Conservation (phyloP, 257 asterid genomes). For the Salvia rosmarinus region DNA sequence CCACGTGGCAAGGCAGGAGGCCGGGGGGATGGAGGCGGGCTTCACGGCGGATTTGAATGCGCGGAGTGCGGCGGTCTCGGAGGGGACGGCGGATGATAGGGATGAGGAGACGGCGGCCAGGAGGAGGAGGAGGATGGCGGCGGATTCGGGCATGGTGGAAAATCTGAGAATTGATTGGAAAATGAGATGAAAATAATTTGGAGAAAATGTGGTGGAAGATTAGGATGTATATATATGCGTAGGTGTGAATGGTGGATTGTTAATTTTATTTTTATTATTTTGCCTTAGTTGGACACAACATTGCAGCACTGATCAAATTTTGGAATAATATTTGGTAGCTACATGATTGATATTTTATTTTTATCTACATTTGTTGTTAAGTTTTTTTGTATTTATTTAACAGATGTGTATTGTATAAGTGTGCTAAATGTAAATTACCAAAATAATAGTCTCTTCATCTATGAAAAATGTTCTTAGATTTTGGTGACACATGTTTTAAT, state of each 20-base stretch:
- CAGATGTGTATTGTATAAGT: not conserved
- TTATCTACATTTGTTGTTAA: not conserved
- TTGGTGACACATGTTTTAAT: too few relatives aligned
- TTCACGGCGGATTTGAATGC: conserved; percentile 75
- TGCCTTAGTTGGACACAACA: conserved; percentile 52
- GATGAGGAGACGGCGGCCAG: conserved; percentile 20
- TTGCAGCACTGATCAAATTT: conserved; percentile 28
- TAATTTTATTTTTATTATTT: not conserved
- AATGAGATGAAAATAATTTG: not conserved
- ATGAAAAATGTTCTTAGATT: too few relatives aligned
- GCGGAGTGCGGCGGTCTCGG: conserved; percentile 64
- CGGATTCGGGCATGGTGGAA: conserved; percentile 41
- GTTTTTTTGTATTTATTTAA: not conserved
- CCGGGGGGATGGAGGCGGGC: conserved; percentile 61
- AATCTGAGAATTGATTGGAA: not conserved
- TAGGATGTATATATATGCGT: not conserved
- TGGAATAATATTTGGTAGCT: not conserved
- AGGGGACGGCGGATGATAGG: conserved; percentile 50
- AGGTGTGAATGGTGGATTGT: conserved; percentile 8
- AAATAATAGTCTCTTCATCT: too few relatives aligned
- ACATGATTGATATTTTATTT: not conserved
- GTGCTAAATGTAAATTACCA: not conserved
- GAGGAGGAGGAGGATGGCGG: conserved; percentile 35
- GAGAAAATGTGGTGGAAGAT: not conserved
- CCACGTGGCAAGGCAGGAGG: conserved; percentile 92